phyloP scores from a whole-genome alignment of 495 filamentous ascomycete species.

The Aspergillus indologenus region DNA sequence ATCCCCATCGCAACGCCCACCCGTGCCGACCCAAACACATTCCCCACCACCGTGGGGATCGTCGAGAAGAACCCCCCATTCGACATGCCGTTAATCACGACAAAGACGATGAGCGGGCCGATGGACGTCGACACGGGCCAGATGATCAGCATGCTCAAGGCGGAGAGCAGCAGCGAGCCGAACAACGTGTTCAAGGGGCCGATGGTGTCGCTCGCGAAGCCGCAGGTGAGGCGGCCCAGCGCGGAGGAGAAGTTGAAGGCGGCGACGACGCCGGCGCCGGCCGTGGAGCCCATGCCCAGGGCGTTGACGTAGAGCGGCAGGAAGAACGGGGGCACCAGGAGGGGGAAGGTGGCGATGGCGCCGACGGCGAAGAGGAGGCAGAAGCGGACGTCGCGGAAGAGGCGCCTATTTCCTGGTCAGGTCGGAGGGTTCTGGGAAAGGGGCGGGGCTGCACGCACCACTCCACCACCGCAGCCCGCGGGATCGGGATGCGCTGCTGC shows the following conservation, averaged over 20 bases:
- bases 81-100: constrained; percentile 51
- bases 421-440: not conserved
- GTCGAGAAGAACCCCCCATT: constrained; percentile 60
- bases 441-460: constrained; percentile 27
- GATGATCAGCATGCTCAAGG: constrained; percentile 52
- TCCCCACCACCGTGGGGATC: constrained; percentile 58
- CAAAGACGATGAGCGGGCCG: constrained; percentile 50
- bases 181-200: constrained; percentile 53
- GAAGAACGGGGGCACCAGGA: constrained; percentile 61
- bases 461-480: constrained; percentile 45
- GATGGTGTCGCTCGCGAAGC: constrained; percentile 48
- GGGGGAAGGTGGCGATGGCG: constrained; percentile 58
- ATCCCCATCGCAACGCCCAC: constrained; percentile 59
- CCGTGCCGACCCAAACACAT: constrained; percentile 52
- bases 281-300: constrained; percentile 43
- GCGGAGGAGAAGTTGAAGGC: constrained; percentile 56
- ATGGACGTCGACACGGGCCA: constrained; percentile 55
- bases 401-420: constrained; percentile 27
- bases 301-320: constrained; percentile 49
- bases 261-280: constrained; percentile 52
- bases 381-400: constrained; percentile 52
- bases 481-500: constrained; percentile 50
- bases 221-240: constrained; percentile 47
- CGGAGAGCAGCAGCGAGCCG: constrained; percentile 44
- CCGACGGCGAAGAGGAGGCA: constrained; percentile 49